Conservation (phyloP, 768 basidiomycete genomes). For the Mycena rebaudengoi region DNA sequence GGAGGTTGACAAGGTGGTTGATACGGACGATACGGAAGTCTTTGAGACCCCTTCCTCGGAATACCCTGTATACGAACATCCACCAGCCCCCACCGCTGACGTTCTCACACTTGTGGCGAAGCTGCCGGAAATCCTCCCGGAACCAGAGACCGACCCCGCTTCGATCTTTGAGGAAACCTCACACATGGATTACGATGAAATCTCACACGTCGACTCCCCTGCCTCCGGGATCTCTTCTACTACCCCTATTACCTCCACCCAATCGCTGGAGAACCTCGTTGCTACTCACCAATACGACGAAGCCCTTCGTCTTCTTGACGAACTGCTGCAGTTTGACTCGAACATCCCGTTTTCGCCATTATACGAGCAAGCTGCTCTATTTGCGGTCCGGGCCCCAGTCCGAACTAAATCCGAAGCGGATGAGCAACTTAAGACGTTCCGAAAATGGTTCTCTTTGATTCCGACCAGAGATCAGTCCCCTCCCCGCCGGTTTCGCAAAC, state of each 20-base stretch:
- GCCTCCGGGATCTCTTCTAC: constrained; percentile 14
- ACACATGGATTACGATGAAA: constrained; percentile 5
- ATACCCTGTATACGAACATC: no score
- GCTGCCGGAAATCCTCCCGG: constrained; percentile 22
- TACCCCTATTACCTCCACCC: constrained; percentile 31
- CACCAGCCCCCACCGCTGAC: constrained; percentile 9
- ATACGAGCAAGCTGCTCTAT: constrained; percentile 48
- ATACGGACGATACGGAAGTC: no score
- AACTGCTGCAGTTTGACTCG: constrained; percentile 47
- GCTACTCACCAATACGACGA: constrained; percentile 36
- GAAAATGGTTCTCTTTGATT: constrained; percentile 53
- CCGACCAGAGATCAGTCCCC: constrained; percentile 40
- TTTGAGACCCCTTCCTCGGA: no score
- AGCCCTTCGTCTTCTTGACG: constrained; percentile 45
- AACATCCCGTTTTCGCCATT: constrained; percentile 43
- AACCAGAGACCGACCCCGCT: constrained; percentile 17
- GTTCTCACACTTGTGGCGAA: constrained; percentile 25
- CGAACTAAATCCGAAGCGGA: constrained; percentile 11
- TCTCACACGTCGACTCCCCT: no score
- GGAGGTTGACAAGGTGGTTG: neutral
- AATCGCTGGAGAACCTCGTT: constrained; percentile 39
- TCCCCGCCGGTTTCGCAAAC: constrained; percentile 14
- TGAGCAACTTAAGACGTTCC: constrained; percentile 33
- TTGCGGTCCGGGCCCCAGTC: constrained; percentile 25
- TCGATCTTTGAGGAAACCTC: constrained; percentile 26